Evolutionary conservation across 306 rosid genomes (phyloP).

Genomic region (Luffa acutangula): DNA sequence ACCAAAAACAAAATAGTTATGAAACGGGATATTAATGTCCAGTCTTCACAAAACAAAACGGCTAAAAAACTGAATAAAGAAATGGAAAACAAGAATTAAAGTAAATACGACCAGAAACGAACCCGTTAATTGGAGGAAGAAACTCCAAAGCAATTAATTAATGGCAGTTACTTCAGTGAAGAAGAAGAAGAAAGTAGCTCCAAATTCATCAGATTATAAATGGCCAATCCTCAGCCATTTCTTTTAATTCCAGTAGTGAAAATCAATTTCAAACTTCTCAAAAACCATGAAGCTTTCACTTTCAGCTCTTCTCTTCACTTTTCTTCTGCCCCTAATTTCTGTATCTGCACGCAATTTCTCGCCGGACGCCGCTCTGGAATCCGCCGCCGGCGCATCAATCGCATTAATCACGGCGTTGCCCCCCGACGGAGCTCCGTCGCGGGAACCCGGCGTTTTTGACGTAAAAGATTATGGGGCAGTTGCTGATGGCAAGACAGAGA

Average conservation of each 20-base stretch:
- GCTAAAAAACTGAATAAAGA: background rate
- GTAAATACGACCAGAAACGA: background rate
- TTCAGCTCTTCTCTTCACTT: background rate
- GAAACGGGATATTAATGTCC: too few relatives aligned
- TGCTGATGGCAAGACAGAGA: slow-evolving; percentile 1
- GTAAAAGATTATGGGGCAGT: slow-evolving; percentile 5
- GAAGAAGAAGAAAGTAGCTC: background rate
- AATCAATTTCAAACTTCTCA: background rate
- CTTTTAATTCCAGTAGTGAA: background rate
- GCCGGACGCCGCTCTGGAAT: background rate
- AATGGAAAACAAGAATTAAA: background rate
- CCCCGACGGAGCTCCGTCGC: background rate
- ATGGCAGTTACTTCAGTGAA: background rate
- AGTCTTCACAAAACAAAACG: background rate
- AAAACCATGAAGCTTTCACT: slow-evolving; percentile 3
- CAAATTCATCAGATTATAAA: background rate
- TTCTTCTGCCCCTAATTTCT: background rate
- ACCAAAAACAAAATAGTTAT: too few relatives aligned
- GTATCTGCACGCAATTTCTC: background rate
- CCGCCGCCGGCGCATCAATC: background rate
- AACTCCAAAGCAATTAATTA: background rate
- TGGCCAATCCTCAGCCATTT: background rate
- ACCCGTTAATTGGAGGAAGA: background rate
- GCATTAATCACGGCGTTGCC: slow-evolving; percentile 4
- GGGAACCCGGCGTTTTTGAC: background rate